Base-by-base conservation (phyloP, 2,329 filamentous ascomycete genomes). In the Claviceps fusiformis region DNA sequence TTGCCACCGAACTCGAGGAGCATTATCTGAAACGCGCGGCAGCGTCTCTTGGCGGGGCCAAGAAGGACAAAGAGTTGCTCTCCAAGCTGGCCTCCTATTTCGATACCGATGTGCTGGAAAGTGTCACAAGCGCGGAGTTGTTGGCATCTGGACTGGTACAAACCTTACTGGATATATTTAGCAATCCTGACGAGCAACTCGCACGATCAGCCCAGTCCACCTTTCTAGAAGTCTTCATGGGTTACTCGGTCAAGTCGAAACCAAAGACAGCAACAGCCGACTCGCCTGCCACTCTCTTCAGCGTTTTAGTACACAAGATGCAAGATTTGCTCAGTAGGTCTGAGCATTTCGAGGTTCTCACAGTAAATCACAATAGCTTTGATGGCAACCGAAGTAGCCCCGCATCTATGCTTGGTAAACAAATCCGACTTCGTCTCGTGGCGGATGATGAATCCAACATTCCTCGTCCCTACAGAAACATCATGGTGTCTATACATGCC, bases 401-500 rank as follows among this genome's bases (percentile, higher is more conserved):
- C 27, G 86, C 92, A 0, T 95, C 92, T 0, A 96, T 98, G 91
- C 78, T 98, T 6, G 91, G 90, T 5, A 97, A 97, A 68, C 93
- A 98, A 65, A 85, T 98, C 39, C 83, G 92, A 39, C 79, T 98
- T 48, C 91, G 89, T 62, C 77, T 98, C 39, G 81, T 91, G 43
- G 92, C 93, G 1, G 91, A 95, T 61, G 91, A 95, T 1, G 86
- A 91, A 50, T 92, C 90, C 0, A 88, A 93, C 51, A 93, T 98
- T 57, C 93, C 93, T 19, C 80, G 84, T 41, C 78, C 86, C 0
- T 97, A 95, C 66, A 82, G 88, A 27, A 95, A 92, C 61, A 95
- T 98, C 59, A 96, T 96, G 86, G 93, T 98, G 1, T 95, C 90
- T 0, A 98, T 98, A 56, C 93, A 98, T 68, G 93, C 93, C 17